A percentile compares a stretch with the other conserved stretches of the same genome.
Conservation (phyloP, 2,329 filamentous ascomycete species). For the Magnaporthiopsis incrustans region DNA sequence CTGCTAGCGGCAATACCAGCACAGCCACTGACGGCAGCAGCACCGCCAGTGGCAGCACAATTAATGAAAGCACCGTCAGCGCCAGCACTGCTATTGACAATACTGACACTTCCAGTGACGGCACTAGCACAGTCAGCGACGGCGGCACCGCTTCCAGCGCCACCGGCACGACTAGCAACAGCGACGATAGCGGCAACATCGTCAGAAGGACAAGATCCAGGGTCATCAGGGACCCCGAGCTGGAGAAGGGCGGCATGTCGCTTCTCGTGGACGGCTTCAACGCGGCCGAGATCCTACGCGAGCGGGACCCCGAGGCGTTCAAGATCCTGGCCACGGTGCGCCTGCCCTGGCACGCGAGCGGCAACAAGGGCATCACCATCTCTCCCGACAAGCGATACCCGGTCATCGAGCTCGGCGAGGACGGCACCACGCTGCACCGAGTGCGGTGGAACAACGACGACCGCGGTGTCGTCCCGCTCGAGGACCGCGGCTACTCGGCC, state of each 20-base stretch:
- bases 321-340: slow-evolving; percentile 44
- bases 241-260: slow-evolving; percentile 58
- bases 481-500: slow-evolving; percentile 27
- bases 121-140: no score
- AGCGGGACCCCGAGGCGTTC: slow-evolving; percentile 48
- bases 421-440: slow-evolving; percentile 34
- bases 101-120: no score
- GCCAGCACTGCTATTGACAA: no score
- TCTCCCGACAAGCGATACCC: slow-evolving; percentile 63
- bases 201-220: no score
- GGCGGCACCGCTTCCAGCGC: no score
- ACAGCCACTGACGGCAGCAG: no score
- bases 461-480: slow-evolving; percentile 59
- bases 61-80: no score
- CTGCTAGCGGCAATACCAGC: no score
- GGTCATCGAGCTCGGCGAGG: slow-evolving; percentile 56
- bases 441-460: slow-evolving; percentile 94
- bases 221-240: not conserved
- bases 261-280: slow-evolving; percentile 82
- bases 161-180: no score
- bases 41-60: no score
- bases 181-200: slow-evolving; percentile 1
- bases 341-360: slow-evolving; percentile 78
- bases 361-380: slow-evolving; percentile 77
- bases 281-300: slow-evolving; percentile 53